Evolutionary conservation across 805 yeast genomes (phyloP).

Genomic region (Hanseniaspora pseudoguilliermondii): DNA sequence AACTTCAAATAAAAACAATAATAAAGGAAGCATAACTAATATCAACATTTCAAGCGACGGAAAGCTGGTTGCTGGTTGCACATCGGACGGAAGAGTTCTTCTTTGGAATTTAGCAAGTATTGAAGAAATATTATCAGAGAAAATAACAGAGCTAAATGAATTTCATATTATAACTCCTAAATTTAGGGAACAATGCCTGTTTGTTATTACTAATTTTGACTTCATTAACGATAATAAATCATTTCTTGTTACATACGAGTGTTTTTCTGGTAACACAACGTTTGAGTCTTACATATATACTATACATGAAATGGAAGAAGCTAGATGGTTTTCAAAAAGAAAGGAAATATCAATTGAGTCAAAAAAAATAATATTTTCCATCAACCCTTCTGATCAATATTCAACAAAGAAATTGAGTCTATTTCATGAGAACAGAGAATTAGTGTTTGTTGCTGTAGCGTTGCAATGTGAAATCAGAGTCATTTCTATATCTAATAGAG

Average conservation of each 20-base stretch:
- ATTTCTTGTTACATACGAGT: not conserved
- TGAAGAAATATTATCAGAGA: not conserved
- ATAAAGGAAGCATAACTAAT: conserved; percentile 37
- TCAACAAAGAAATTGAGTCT: not conserved
- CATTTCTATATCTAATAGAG: not conserved
- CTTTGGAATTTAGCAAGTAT: conserved; percentile 46
- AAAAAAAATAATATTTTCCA: not conserved
- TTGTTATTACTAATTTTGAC: not conserved
- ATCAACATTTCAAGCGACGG: conserved; percentile 58
- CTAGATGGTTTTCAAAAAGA: not conserved
- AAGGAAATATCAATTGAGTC: not conserved
- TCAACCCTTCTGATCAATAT: not conserved
- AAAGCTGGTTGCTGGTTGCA: conserved; percentile 56
- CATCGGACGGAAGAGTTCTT: conserved; percentile 46
- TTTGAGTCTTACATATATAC: not conserved
- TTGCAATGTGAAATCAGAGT: not conserved
- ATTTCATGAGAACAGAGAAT: not conserved
- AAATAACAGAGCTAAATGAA: conserved; percentile 17
- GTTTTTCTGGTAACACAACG: not conserved
- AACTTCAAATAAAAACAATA: conserved; percentile 16
- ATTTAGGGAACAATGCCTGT: conserved; percentile 20
- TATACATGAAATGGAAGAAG: not conserved
- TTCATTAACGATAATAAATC: not conserved
- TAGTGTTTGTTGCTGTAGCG: not conserved
- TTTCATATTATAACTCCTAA: conserved; percentile 14